phyloP scores from a whole-genome alignment of 1,139 yeast genomes.

The Wickerhamomyces sp. region DNA sequence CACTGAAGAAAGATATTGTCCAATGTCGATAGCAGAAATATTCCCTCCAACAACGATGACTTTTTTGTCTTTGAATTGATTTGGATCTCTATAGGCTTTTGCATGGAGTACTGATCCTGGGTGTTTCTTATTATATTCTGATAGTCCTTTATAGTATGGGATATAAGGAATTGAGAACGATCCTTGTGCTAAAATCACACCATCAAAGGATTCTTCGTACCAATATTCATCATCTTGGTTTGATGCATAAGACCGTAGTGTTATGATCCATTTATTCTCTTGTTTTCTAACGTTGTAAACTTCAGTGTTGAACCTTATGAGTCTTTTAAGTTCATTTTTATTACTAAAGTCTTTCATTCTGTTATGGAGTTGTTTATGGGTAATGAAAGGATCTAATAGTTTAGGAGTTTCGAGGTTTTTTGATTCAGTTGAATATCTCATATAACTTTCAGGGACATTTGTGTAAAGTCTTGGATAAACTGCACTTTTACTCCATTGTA shows the following conservation, averaged over 20 bases:
- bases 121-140: slow-evolving; percentile 31
- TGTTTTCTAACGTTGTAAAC: slow-evolving; percentile 37
- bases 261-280: slow-evolving; percentile 36
- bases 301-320: slow-evolving; percentile 36
- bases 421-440: slow-evolving; percentile 31
- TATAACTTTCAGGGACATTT: slow-evolving; percentile 40
- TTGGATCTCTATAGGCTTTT: slow-evolving; percentile 29
- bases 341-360: slow-evolving; percentile 29
- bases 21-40: slow-evolving; percentile 42
- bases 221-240: slow-evolving; percentile 21
- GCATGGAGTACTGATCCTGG: slow-evolving; percentile 39
- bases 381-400: slow-evolving; percentile 32
- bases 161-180: slow-evolving; percentile 42
- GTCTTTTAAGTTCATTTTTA: slow-evolving; percentile 26
- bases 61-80: slow-evolving; percentile 32
- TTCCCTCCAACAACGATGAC: slow-evolving; percentile 47
- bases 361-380: slow-evolving; percentile 33
- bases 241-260: slow-evolving; percentile 25
- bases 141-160: slow-evolving; percentile 39
- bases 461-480: slow-evolving; percentile 41
- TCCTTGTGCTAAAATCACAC: slow-evolving; percentile 46
- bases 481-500: slow-evolving; percentile 37
- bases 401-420: background rate
- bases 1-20: slow-evolving; percentile 41
- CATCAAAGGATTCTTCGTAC: slow-evolving; percentile 37